Evolutionary conservation across 306 rosid genomes (phyloP).

Genomic region (Herpetospermum pedunculosum): DNA sequence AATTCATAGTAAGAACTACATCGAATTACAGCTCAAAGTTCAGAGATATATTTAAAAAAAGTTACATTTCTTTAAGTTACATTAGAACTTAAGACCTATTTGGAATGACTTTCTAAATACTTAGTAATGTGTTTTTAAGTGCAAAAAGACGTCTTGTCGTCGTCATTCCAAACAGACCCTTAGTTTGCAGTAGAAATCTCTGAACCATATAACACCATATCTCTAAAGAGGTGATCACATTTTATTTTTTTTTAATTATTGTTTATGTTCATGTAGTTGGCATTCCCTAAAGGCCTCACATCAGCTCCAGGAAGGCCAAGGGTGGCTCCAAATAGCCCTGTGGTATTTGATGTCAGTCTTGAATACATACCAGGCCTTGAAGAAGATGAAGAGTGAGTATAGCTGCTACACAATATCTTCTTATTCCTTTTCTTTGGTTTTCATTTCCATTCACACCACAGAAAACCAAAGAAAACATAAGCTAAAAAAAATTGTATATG

Average conservation of each 20-base stretch:
- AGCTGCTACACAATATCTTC: neutral
- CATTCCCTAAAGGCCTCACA: constrained; percentile 85
- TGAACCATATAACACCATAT: neutral
- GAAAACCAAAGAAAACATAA: neutral
- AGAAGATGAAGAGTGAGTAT: constrained; percentile 49
- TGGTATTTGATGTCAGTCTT: constrained; percentile 79
- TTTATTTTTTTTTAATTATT: neutral
- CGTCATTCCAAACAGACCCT: no score
- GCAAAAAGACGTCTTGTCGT: no score
- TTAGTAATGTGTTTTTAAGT: no score
- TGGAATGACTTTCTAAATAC: no score
- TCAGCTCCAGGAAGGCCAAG: constrained; percentile 99
- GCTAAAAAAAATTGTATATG: neutral
- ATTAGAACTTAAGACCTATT: no score
- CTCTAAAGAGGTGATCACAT: neutral
- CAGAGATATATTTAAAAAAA: no score
- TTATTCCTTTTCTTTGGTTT: neutral
- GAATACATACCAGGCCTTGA: constrained; percentile 90
- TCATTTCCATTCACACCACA: neutral
- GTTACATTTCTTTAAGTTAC: no score
- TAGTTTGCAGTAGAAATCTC: neutral
- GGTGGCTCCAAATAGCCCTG: constrained; percentile 92
- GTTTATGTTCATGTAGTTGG: constrained; percentile 43
- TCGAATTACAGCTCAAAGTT: no score
- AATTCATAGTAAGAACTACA: neutral